Conservation (phyloP, 306 rosid genomes). For the Ochetophila trinervis region DNA sequence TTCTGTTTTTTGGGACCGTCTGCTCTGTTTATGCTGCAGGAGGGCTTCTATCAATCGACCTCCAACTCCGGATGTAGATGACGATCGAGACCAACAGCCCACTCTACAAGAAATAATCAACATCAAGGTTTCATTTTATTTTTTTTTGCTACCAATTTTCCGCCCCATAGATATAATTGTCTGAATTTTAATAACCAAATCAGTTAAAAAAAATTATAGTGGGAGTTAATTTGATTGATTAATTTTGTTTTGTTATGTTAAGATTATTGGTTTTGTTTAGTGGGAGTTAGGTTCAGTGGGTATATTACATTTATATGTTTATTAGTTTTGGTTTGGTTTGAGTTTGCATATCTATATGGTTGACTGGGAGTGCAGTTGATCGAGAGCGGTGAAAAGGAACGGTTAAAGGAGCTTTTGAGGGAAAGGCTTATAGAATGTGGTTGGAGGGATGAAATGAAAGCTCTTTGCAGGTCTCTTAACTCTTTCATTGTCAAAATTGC, state of each 20-base stretch:
- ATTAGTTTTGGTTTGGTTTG: neutral
- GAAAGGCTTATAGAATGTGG: slow-evolving; percentile 81
- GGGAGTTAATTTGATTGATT: neutral
- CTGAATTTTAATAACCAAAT: neutral
- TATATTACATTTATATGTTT: neutral
- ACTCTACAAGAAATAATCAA: slow-evolving; percentile 57
- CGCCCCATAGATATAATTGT: neutral
- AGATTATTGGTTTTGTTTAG: neutral
- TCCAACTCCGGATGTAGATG: slow-evolving; percentile 63
- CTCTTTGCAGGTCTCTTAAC: slow-evolving; percentile 58
- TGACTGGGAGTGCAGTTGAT: slow-evolving; percentile 38
- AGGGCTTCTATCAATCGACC: slow-evolving; percentile 78
- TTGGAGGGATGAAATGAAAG: slow-evolving; percentile 82
- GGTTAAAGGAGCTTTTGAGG: slow-evolving; percentile 67
- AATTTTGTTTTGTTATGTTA: neutral
- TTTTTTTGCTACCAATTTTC: neutral
- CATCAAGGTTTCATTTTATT: slow-evolving; percentile 43
- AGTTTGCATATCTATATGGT: neutral
- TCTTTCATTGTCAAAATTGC: neutral
- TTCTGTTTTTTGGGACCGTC: neutral
- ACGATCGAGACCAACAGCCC: slow-evolving; percentile 50
- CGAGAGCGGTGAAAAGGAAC: slow-evolving; percentile 74
- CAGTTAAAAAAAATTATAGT: neutral
- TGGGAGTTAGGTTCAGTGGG: neutral
- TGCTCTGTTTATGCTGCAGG: slow-evolving; percentile 22